phyloP scores from a whole-genome alignment of 139 green algal species.

The Closterium sp. region DNA sequence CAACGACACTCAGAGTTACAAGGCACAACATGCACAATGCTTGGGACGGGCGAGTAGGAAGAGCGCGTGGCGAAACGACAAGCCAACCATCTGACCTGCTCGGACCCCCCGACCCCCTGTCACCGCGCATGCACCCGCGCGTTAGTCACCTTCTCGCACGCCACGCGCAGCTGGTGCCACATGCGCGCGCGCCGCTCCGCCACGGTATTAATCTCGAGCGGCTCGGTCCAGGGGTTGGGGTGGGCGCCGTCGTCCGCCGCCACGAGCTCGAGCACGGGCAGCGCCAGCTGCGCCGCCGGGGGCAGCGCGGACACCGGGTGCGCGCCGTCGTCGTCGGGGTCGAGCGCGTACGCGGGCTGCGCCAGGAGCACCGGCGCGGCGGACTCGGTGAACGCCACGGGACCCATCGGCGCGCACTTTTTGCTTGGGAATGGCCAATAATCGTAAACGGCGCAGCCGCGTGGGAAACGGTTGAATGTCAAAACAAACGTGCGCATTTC shows the following conservation, averaged over 20 bases:
- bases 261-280: background rate
- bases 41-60: too few relatives aligned
- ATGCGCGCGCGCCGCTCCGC: background rate
- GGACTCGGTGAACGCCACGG: background rate
- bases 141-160: background rate
- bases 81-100: background rate
- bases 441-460: background rate
- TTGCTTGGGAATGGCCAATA: background rate
- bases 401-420: background rate
- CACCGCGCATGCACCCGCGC: background rate
- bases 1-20: background rate
- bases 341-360: background rate
- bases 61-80: too few relatives aligned
- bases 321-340: background rate
- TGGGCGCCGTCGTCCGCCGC: background rate
- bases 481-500: too few relatives aligned
- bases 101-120: background rate
- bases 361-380: background rate
- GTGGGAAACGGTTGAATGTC: too few relatives aligned
- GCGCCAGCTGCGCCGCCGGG: background rate
- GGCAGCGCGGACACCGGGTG: background rate
- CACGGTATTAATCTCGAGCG: background rate
- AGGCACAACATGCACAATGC: background rate
- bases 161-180: background rate
- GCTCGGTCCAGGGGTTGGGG: background rate